Evolutionary conservation across 495 filamentous ascomycete species (phyloP), one percentile per base, ranked within the genome.

Genomic region (Hypoxylon crocopeplum): DNA sequence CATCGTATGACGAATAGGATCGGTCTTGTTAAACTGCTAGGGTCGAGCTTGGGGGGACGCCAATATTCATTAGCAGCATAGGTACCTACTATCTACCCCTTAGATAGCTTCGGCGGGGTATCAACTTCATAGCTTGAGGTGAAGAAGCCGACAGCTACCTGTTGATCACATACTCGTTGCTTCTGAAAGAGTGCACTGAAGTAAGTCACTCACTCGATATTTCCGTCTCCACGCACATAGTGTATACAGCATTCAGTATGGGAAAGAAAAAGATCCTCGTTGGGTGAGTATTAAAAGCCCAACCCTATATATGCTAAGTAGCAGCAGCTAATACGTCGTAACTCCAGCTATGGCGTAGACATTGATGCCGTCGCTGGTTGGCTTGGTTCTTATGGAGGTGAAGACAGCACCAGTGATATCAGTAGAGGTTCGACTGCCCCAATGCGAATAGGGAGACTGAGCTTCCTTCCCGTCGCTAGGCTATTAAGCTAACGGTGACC

Each of bases 241-340:
- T n/a, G n/a, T n/a, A n/a, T n/a, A n/a, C n/a, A n/a, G 24, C 8
- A 27, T 19, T 16, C 34, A 19, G 4, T 17, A 87, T 85, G 83
- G 83, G 78, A 54, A 86, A 86, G 68, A 86, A 85, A 59, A 76
- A 82, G 39, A 78, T 87, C 57, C 75, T 86, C 10, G 78, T 82
- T 15, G 59, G 55, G 67, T 69, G 48, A 64, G 67, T 56, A 6
- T 24, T 3, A 13, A 17, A 20, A 32, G 5, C 37, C 25, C 6
- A 4, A 29, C 3, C 15, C 2, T 5, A n/a, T 10, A 19, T 7
- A 10, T 16, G 2, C 20, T 17, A 7, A 17, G 12, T 27, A 27
- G 10, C 17, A 32, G 32, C 1, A 7, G 70, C 67, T 62, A 27
- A 64, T 32, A 47, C 2, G 16, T 16, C 1, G 7, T 17, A 11